These are phyloP conservation scores for Candida golubevii DNA, from an alignment of 805 yeast species.

Conservation along the genomic window DNA sequence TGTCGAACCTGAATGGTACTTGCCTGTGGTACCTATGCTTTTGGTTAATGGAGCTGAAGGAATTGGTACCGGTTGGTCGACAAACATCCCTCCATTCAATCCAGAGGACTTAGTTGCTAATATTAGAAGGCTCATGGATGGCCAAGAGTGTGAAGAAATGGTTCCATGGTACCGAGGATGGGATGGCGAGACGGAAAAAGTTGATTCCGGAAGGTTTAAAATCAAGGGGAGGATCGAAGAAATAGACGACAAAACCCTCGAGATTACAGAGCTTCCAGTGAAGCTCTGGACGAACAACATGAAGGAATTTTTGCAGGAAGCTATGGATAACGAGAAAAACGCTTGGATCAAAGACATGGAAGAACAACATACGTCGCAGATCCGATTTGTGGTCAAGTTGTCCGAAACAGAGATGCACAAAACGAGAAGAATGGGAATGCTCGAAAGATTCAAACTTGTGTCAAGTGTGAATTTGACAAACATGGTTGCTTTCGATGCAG, in stretches of 20 bases:
- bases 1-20: conserved; percentile 93
- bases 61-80: conserved; percentile 99
- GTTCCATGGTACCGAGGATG: conserved; percentile 95
- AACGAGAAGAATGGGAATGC: conserved; percentile 67
- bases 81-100: conserved; percentile 84
- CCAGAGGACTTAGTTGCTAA: conserved; percentile 80
- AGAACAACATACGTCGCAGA: conserved; percentile 84
- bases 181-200: conserved; percentile 74
- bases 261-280: conserved; percentile 89
- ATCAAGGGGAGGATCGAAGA: conserved; percentile 80
- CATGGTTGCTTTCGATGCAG: conserved; percentile 94
- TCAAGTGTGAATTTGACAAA: conserved; percentile 68
- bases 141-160: conserved; percentile 68
- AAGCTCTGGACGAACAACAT: conserved; percentile 88
- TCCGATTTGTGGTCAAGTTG: conserved; percentile 74
- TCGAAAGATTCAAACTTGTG: conserved; percentile 77
- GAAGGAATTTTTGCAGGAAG: conserved; percentile 77
- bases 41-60: conserved; percentile 96
- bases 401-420: conserved; percentile 80
- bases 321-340: conserved; percentile 73
- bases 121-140: conserved; percentile 66
- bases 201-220: conserved; percentile 63
- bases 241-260: conserved; percentile 72
- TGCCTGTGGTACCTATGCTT: conserved; percentile 93
- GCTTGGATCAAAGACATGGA: conserved; percentile 94